A percentile compares a stretch with the other conserved stretches of the same genome.
These are phyloP conservation scores for Apocynum venetum DNA, from an alignment of 257 asterid genomes.

Conservation along the genomic window DNA sequence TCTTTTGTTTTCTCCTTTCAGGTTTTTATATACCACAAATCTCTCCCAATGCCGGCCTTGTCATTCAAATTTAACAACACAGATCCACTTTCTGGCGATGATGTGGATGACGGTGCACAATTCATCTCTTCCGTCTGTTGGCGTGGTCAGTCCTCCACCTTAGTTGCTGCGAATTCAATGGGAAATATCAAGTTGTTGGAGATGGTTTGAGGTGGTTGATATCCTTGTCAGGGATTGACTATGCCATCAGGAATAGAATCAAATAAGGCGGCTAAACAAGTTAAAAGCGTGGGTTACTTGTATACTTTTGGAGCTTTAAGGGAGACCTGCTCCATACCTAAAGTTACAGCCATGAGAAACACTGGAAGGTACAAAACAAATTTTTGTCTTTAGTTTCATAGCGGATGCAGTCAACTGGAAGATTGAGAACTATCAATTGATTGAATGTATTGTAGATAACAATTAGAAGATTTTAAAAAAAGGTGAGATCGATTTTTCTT, in stretches of 20 bases:
- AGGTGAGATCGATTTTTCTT: constrained; percentile 14
- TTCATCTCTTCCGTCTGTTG: constrained; percentile 95
- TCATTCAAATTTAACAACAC: constrained; percentile 65
- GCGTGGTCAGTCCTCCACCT: constrained; percentile 82
- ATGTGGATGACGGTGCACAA: constrained; percentile 66
- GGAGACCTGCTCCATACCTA: not conserved
- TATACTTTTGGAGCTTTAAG: not conserved
- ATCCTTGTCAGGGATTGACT: too few species aligned
- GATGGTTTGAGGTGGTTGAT: constrained; percentile 48
- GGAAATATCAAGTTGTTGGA: constrained; percentile 90
- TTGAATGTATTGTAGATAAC: constrained; percentile 25
- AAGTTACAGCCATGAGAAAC: not conserved
- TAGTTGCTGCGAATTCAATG: constrained; percentile 92
- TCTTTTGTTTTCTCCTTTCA: constrained; percentile 22
- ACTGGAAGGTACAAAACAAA: constrained; percentile 7
- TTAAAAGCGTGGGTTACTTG: not conserved
- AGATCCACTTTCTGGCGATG: constrained; percentile 68
- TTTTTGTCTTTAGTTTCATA: constrained; percentile 20
- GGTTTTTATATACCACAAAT: constrained; percentile 88
- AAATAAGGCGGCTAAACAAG: not conserved
- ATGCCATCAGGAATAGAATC: too few species aligned
- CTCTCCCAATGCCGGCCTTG: constrained; percentile 81
- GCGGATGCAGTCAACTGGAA: constrained; percentile 18
- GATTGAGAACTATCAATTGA: constrained; percentile 14
- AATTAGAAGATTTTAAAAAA: constrained; percentile 11